Percentiles rank a stretch among this genome's conserved stretches.
These are phyloP conservation scores for Firmiana major DNA, from an alignment of 345 rosid species.

Conservation along the genomic window DNA sequence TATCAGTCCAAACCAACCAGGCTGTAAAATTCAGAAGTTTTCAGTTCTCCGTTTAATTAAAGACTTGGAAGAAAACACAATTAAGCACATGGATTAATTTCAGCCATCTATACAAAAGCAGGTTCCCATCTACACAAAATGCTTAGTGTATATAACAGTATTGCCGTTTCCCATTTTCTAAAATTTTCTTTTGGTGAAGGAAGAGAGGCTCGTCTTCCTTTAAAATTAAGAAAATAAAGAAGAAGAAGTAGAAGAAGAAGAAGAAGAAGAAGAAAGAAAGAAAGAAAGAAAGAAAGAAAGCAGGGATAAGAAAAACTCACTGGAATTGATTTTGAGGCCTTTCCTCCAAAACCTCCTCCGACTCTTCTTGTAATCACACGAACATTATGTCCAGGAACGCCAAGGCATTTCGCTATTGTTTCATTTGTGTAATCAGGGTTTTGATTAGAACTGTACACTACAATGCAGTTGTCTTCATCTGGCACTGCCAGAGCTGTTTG, in stretches of 20 bases:
- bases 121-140: too few species aligned
- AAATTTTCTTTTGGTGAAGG: too few species aligned
- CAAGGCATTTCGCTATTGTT: slow-evolving; percentile 63
- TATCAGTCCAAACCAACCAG: too few species aligned
- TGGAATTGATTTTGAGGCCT: slow-evolving; percentile 58
- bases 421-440: slow-evolving; percentile 50
- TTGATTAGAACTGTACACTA: slow-evolving; percentile 58
- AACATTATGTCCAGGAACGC: slow-evolving; percentile 65
- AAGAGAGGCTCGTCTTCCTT: too few species aligned
- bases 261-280: not conserved
- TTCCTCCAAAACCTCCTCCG: slow-evolving; percentile 91
- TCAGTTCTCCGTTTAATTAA: too few species aligned
- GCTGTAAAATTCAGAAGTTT: too few species aligned
- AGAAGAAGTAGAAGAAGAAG: not conserved
- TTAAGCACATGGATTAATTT: too few species aligned
- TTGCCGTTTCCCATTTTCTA: too few species aligned
- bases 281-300: not conserved
- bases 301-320: slow-evolving; percentile 31
- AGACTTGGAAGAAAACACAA: not conserved
- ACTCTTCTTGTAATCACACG: slow-evolving; percentile 83
- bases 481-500: too few species aligned
- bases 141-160: too few species aligned
- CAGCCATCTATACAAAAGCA: not conserved
- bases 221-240: too few species aligned
- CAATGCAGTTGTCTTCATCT: too few species aligned